Percentiles rank a stretch among this genome's conserved stretches.
These are phyloP conservation scores for Phytopythium cucurbitacearum DNA, from an alignment of 352 stramenopile species.

Conservation along the genomic window DNA sequence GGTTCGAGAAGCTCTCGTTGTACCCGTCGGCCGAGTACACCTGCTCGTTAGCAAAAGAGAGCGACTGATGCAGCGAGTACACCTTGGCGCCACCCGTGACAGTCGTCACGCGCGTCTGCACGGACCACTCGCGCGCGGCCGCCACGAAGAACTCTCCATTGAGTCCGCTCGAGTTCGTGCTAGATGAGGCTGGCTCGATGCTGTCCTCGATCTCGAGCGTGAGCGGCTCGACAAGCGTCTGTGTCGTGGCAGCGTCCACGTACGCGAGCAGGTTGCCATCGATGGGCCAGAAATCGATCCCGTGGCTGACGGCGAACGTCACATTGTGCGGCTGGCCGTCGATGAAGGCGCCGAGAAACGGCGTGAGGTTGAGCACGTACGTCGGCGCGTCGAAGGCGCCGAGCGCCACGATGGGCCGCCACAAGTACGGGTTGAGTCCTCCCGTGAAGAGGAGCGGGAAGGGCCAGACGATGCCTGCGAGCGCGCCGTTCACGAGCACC, in stretches of 20 bases:
- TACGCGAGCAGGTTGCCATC: constrained; percentile 62
- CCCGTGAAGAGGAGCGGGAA: constrained; percentile 78
- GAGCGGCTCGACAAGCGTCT: constrained; percentile 33
- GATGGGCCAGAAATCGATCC: constrained; percentile 66
- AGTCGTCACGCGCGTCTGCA: constrained; percentile 51
- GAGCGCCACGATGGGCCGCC: constrained; percentile 69
- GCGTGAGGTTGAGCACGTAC: constrained; percentile 70
- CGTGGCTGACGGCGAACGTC: constrained; percentile 55
- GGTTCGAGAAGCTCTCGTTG: constrained; percentile 40
- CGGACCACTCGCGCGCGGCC: constrained; percentile 28
- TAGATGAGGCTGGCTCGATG: constrained; percentile 4
- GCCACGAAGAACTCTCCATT: constrained; percentile 48
- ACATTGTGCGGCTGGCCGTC: constrained; percentile 45
- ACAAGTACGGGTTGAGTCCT: constrained; percentile 72
- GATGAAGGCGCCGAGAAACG: constrained; percentile 61
- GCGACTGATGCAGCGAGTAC: constrained; percentile 45
- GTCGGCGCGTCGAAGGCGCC: constrained; percentile 69
- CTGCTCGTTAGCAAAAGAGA: constrained; percentile 48
- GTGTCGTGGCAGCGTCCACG: constrained; percentile 32
- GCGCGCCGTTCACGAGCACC: constrained; percentile 52
- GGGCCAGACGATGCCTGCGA: constrained; percentile 66
- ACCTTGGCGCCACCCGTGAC: constrained; percentile 40
- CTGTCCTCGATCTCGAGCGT: background rate
- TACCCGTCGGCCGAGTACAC: constrained; percentile 43
- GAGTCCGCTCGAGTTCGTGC: constrained; percentile 9